These are phyloP conservation scores for Auxenochlorella pyrenoidosa DNA, from an alignment of 139 green algal genomes.

Conservation along the genomic window DNA sequence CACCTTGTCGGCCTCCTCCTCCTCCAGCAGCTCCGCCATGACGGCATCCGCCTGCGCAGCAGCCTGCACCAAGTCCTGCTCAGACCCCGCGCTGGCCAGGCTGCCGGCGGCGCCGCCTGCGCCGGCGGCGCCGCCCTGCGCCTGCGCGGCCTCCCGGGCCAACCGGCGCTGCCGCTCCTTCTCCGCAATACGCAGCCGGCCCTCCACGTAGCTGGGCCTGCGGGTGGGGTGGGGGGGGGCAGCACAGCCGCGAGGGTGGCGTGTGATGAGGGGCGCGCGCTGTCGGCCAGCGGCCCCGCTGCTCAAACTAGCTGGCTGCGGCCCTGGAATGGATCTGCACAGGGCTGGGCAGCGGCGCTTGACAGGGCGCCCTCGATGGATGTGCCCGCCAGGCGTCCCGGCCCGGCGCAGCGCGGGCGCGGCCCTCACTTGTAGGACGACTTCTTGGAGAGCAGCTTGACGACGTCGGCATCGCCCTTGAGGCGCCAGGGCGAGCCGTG, in stretches of 20 bases:
- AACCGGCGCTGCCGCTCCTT: conserved; percentile 50
- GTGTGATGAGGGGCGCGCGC: too few species aligned
- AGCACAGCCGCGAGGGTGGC: neutral
- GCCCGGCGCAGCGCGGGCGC: neutral
- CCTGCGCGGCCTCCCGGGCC: neutral
- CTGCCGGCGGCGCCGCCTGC: neutral
- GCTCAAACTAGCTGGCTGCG: too few species aligned
- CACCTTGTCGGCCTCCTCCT: conserved; percentile 53
- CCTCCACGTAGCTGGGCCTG: conserved; percentile 59
- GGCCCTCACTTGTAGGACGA: conserved; percentile 53
- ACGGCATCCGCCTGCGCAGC: conserved; percentile 45
- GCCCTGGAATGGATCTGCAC: too few species aligned
- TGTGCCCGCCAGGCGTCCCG: too few species aligned
- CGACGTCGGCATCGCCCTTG: conserved; percentile 59
- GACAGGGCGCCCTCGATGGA: too few species aligned
- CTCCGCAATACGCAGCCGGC: conserved; percentile 56
- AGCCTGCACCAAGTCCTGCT: conserved; percentile 27
- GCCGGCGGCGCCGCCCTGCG: neutral
- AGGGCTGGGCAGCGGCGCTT: too few species aligned
- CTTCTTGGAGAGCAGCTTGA: conserved; percentile 65
- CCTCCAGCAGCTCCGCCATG: conserved; percentile 56
- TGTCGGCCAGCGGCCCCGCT: too few species aligned
- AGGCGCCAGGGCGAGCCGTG: conserved; percentile 52
- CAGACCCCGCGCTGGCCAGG: neutral
- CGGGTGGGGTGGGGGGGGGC: neutral